A percentile compares a stretch with the other conserved stretches of the same genome.
phyloP scores from a whole-genome alignment of 305 asterid species.

The Fraxinus platypoda region DNA sequence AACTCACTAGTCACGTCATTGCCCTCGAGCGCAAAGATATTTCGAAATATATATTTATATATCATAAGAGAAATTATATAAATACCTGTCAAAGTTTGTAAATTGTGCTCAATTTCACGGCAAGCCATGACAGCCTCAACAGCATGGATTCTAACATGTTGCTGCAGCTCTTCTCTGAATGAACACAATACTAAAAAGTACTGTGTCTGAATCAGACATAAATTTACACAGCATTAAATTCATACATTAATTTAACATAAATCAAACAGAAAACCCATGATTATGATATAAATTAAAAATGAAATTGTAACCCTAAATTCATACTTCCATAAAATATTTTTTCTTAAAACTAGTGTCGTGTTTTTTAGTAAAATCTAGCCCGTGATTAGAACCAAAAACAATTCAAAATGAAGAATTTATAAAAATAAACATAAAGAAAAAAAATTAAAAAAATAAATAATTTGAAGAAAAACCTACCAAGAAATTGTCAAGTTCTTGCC shows the following conservation, averaged over 20 bases:
- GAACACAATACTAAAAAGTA: conserved; percentile 83
- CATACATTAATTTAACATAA: background rate
- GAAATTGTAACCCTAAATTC: background rate
- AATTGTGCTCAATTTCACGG: conserved; percentile 86
- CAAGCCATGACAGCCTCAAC: conserved; percentile 98
- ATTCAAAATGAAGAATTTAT: background rate
- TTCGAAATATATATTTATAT: background rate
- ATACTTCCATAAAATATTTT: background rate
- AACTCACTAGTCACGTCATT: no score
- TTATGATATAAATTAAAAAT: background rate
- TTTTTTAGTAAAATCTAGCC: background rate
- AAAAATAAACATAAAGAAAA: no score
- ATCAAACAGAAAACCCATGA: background rate
- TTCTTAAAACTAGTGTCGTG: background rate
- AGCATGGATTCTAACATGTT: conserved; percentile 95
- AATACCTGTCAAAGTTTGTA: conserved; percentile 78
- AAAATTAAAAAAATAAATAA: background rate
- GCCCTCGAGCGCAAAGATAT: background rate
- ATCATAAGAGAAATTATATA: background rate
- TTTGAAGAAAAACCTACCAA: conserved; percentile 47
- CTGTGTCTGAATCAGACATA: conserved; percentile 57
- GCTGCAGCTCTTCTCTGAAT: conserved; percentile 92
- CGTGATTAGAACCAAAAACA: background rate
- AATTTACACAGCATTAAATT: background rate
- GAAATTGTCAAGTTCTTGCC: conserved; percentile 85